Conservation (phyloP, 345 rosid species). For the Melastoma malabathricum region DNA sequence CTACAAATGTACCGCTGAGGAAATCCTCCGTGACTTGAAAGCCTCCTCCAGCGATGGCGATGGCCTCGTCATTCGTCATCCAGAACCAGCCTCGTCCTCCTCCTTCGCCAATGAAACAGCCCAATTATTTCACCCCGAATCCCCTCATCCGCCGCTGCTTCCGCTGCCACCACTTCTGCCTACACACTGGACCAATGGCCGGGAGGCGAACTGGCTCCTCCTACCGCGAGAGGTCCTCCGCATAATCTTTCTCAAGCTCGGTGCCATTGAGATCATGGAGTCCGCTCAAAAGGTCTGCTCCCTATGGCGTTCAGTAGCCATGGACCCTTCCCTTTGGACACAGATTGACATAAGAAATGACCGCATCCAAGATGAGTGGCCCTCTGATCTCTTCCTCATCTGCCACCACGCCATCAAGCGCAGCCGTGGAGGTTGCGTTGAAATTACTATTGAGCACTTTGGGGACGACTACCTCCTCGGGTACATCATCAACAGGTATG, state of each 20-base stretch:
- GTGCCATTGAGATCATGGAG: conserved; percentile 23
- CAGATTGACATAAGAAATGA: conserved; percentile 27
- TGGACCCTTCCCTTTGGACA: conserved; percentile 39
- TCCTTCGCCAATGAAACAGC: too few species aligned
- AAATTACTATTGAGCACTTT: conserved; percentile 24
- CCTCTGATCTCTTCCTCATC: too few species aligned
- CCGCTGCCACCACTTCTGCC: too few species aligned
- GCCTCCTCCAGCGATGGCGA: too few species aligned
- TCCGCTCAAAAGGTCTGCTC: conserved; percentile 40
- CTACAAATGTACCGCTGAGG: too few species aligned
- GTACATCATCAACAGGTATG: conserved; percentile 35
- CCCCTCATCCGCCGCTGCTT: too few species aligned
- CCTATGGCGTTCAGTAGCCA: conserved; percentile 34
- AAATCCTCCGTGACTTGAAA: too few species aligned
- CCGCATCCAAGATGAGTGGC: too few species aligned
- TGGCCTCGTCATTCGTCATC: too few species aligned
- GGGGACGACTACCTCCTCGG: conserved; percentile 30
- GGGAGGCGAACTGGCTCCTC: conserved; percentile 28
- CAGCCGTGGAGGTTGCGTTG: conserved; percentile 32
- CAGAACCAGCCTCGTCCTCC: too few species aligned
- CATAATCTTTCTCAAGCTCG: conserved; percentile 28
- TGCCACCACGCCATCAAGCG: conserved; percentile 28
- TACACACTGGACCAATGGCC: background rate
- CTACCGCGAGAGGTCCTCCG: conserved; percentile 36
- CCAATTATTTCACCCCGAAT: too few species aligned